Percentiles rank a stretch among this genome's conserved stretches.
These are phyloP conservation scores for Stagonosporopsis vannaccii DNA, from an alignment of 2,329 filamentous ascomycete species.

Conservation along the genomic window DNA sequence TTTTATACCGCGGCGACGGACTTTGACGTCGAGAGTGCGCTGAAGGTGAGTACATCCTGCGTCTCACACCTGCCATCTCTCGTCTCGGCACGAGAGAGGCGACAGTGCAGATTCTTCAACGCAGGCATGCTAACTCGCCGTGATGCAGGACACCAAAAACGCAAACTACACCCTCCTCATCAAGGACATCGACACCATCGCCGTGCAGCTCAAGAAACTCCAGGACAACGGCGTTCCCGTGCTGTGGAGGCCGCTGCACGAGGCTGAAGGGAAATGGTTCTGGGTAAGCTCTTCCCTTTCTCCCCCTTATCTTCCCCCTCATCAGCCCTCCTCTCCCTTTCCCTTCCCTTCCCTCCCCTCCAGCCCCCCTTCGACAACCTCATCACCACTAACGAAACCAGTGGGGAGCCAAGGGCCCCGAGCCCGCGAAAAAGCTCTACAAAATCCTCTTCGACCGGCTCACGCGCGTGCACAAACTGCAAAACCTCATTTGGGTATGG, in stretches of 20 bases:
- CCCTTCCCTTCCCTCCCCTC: no score
- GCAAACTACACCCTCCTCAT: constrained; percentile 59
- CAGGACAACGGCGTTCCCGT: constrained; percentile 55
- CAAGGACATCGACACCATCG: constrained; percentile 59
- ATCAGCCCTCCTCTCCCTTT: no score
- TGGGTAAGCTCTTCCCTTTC: constrained; percentile 33
- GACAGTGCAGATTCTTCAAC: no score
- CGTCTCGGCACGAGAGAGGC: no score
- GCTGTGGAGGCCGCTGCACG: constrained; percentile 59
- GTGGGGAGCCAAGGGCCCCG: constrained; percentile 59
- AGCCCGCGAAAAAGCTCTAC: constrained; percentile 56
- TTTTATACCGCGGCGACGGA: constrained; percentile 61
- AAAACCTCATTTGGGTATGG: constrained; percentile 62
- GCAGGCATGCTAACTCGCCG: no score
- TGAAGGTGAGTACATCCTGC: constrained; percentile 30
- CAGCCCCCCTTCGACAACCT: no score
- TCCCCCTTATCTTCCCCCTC: background rate
- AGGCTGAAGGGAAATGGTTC: constrained; percentile 61
- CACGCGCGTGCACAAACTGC: constrained; percentile 54
- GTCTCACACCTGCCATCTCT: background rate
- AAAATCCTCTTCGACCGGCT: constrained; percentile 55
- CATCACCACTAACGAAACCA: background rate
- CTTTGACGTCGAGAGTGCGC: constrained; percentile 56
- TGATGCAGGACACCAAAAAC: constrained; percentile 45
- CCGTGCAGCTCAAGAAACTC: constrained; percentile 55